A percentile compares a stretch with the other conserved stretches of the same genome.
phyloP scores from a whole-genome alignment of 2,329 filamentous ascomycete genomes.

The Trichoderma atrobrunneum region DNA sequence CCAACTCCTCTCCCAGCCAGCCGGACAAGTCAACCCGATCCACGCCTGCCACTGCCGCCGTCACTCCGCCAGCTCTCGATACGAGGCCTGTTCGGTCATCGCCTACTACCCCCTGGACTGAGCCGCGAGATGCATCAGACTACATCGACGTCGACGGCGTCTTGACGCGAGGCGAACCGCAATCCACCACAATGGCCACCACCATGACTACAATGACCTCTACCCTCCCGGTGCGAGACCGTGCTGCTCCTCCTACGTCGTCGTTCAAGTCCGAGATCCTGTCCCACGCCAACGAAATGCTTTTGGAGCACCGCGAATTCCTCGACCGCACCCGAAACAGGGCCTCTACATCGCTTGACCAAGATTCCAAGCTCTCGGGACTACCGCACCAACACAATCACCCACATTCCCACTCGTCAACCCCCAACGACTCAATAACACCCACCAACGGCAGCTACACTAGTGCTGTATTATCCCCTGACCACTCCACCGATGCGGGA shows the following conservation, averaged over 20 bases:
- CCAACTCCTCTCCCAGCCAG: constrained; percentile 22
- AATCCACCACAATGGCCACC: constrained; percentile 33
- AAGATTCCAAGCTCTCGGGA: constrained; percentile 30
- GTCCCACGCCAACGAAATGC: constrained; percentile 36
- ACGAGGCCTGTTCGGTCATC: background rate
- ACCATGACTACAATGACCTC: constrained; percentile 25
- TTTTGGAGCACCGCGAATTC: constrained; percentile 36
- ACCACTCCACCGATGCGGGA: constrained; percentile 20
- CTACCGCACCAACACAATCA: constrained; percentile 22
- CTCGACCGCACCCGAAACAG: constrained; percentile 31
- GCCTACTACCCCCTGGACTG: background rate
- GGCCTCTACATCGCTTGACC: constrained; percentile 36
- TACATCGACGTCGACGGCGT: constrained; percentile 36
- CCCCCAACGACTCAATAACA: constrained; percentile 29
- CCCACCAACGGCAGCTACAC: constrained; percentile 25
- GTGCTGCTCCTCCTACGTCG: constrained; percentile 32
- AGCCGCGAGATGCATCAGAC: constrained; percentile 35
- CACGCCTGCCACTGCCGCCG: background rate
- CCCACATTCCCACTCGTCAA: constrained; percentile 27
- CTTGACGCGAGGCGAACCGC: constrained; percentile 34
- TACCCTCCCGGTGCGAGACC: constrained; percentile 29
- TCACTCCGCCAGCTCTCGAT: background rate
- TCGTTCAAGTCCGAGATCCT: constrained; percentile 34
- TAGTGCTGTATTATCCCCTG: constrained; percentile 20
- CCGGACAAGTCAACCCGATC: background rate